Base-by-base conservation (phyloP, 2,329 filamentous ascomycete species). In the Hypoxylon rubiginosum region DNA sequence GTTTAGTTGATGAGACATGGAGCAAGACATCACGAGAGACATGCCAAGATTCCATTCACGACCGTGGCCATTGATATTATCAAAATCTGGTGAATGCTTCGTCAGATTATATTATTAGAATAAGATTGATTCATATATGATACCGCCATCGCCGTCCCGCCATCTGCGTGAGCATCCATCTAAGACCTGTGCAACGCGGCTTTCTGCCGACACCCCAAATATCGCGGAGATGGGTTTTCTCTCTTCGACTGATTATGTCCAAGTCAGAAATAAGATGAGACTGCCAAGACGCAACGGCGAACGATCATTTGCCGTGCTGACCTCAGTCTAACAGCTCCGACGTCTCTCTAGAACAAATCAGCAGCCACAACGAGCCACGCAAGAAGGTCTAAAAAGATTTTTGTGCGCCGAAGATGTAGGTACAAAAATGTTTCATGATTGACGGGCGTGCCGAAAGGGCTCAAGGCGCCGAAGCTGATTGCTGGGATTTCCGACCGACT, bases 391-490 rank as follows among this genome's bases (percentile, higher is more conserved):
- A 8, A 36, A 11, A 26, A 64, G 39, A 32, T n/a, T 19, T 21
- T 51, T 21, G n/a, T 26, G 36, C 11, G 43, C 26, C 26, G 26
- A 28, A 28, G 26, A 28, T 28, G n/a, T n/a, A 30, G 28, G 32
- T 34, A 34, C 3, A 15, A 36, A 15, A 15, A 36, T 36, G 34
- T 36, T 36, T 36, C 11, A 36, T 36, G 11, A 48, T 6, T 43
- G 34, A 34, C 56, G 49, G 53, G 24, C 24, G 46, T 15, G 17
- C 58, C 65, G 62, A 64, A 49, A n/a, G n/a, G n/a, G 26, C 30
- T 8, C 3, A 34, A 32, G 41, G 9, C 57, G 34, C 10, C 34
- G 24, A 13, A 52, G 28, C 43, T 46, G 45, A 61, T 57, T 34
- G 15, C 39, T 49, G 41, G 46, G 28, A 39, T 53, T 43, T 26